Evolutionary conservation across 331 rosid species (phyloP), one percentile per base, ranked within the genome.

Genomic region (Malus hybrid): DNA sequence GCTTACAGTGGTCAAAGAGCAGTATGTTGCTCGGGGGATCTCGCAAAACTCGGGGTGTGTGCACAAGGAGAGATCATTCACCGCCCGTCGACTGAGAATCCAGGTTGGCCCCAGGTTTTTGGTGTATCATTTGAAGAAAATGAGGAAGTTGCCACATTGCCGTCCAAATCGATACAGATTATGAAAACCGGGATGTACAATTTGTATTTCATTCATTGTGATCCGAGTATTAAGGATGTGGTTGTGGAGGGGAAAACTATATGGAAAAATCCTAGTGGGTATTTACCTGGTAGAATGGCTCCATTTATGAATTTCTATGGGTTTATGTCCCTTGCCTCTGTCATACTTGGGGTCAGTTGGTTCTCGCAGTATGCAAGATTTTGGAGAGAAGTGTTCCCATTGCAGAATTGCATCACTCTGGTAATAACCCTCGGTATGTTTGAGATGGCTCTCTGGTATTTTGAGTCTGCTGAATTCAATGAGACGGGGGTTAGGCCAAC

Each of bases 1-100:
- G 99, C 97, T 3, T 94, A 94, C 76, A 97, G 99, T 18, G 97
- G 99, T 79, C 99, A 94, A 79, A 90, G 99, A 84, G 99, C 99
- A n/a, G 93, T 94, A 39, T 92, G 99, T 82, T 94, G 99, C 85
- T 86, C 99, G 0, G 77, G 90, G 42, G 99, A 94, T 86, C 96
- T 94, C 65, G 97, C 97, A 18, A 94, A 94, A 82, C 74, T 91
- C 11, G 97, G 97, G 57, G 96, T 86, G 27, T 94, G 99, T 68
- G 48, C 75, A 36, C 92, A 92, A 88, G 99, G 99, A n/a, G 91
- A 83, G 59, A 84, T 92, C 70, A 94, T 94, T 77, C 74, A 87
- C 87, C 96, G 93, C 52, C 96, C 84, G 0, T 92, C 96, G 5
- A 34, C 68, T 5, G 76, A 73, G 75, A 89, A 90, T 62, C 70